These are phyloP conservation scores for Imleria badia DNA, from an alignment of 768 basidiomycete species.

Conservation along the genomic window DNA sequence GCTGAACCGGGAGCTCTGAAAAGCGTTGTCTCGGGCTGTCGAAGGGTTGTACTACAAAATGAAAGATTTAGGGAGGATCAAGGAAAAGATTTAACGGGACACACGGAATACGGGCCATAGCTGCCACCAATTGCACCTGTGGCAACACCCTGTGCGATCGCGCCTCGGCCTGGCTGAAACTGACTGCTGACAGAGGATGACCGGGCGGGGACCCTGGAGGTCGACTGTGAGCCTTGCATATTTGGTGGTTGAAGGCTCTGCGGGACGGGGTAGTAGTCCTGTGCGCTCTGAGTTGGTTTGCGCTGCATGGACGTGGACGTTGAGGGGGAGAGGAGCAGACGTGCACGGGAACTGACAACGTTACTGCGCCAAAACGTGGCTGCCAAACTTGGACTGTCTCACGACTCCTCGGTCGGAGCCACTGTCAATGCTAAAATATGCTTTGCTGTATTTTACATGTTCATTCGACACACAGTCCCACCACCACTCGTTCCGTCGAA, in stretches of 20 bases:
- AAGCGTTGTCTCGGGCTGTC: conserved; percentile 39
- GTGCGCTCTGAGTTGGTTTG: conserved; percentile 43
- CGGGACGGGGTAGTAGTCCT: conserved; percentile 67
- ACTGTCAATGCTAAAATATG: background rate
- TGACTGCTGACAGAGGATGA: conserved; percentile 30
- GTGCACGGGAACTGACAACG: conserved; percentile 10
- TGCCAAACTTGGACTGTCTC: conserved; percentile 25
- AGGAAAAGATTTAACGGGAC: conserved; percentile 24
- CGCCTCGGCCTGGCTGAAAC: conserved; percentile 43
- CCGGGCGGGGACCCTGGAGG: conserved; percentile 26
- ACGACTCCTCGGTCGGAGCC: conserved; percentile 5
- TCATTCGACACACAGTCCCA: conserved; percentile 63
- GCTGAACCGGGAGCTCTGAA: conserved; percentile 59
- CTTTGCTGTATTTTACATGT: conserved; percentile 33
- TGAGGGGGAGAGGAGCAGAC: conserved; percentile 6
- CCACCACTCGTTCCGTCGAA: conserved; percentile 84
- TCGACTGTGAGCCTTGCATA: conserved; percentile 29
- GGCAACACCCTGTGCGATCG: conserved; percentile 76
- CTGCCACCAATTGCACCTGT: conserved; percentile 74
- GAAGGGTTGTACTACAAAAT: conserved; percentile 54
- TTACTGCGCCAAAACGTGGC: conserved; percentile 23
- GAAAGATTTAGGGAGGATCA: conserved; percentile 1
- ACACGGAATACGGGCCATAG: conserved; percentile 87
- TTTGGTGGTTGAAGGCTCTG: conserved; percentile 51
- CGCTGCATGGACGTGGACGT: conserved; percentile 39